Evolutionary conservation across 495 filamentous ascomycete species (phyloP), one percentile per base, ranked within the genome.

Genomic region (Annulohypoxylon maeteangense): DNA sequence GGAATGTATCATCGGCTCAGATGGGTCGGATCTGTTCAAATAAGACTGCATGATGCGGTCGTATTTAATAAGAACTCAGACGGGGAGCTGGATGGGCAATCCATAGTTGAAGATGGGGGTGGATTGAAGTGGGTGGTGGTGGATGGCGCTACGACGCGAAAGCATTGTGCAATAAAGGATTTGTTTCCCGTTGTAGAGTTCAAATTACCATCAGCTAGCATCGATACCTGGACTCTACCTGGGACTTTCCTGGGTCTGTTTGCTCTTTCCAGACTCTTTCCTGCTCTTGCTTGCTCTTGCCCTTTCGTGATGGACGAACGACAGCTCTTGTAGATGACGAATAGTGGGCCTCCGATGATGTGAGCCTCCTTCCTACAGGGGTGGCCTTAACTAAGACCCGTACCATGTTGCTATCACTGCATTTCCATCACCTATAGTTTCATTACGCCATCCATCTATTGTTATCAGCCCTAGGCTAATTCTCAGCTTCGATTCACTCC

Each of bases 341-440:
- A 32, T 68, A 68, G 65, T 68, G 70, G 70, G 70, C 65, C 70
- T 18, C 6, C 60, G 65, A 72, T 72, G 70, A 63, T 72, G 70
- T 72, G 70, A 60, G 53, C 53, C 60, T 51, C 59, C 45, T 50
- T 51, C 44, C 25, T 44, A 44, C 40, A 44, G 40, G 40, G 40
- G 40, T 44, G 65, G 65, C 60, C 31, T 45, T 53, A 18, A 34
- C 36, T 34, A 29, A n/a, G 11, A 32, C 29, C 7, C 32, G 32
- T 40, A 36, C 32, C 32, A 57, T 32, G 50, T 34, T 29, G 22
- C 50, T 34, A 16, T 16, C 27, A 34, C 29, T 20, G 7, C 14
- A 7, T 20, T 54, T 25, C 4, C 40, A 22, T 40, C 34, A 25
- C 34, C 34, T 32, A 31, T 59, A 51, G 29, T 16, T 20, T 14